Conservation (phyloP, 331 rosid species). For the Rhamnella rubrinervis region DNA sequence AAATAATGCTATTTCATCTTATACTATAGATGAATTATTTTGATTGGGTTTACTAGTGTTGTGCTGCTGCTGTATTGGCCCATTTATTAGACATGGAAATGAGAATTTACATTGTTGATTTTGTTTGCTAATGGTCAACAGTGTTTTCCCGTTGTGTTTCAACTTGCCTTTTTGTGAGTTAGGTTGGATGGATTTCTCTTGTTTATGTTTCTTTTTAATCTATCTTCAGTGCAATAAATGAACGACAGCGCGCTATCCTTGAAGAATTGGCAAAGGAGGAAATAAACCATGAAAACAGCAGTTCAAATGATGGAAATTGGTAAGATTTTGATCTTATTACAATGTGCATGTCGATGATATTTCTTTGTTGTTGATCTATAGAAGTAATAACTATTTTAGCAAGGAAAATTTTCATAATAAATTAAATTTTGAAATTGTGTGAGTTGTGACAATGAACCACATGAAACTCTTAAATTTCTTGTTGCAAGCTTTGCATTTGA, state of each 20-base stretch:
- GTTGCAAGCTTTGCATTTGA: too few species aligned
- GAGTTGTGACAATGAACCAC: not conserved
- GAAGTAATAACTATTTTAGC: not conserved
- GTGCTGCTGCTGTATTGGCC: too few species aligned
- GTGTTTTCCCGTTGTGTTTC: not conserved
- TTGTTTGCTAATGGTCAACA: not conserved
- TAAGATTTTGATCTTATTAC: conserved; percentile 24
- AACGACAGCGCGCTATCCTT: conserved; percentile 76
- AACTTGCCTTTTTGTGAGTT: not conserved
- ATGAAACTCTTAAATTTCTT: too few species aligned
- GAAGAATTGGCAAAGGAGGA: conserved; percentile 89
- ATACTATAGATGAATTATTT: too few species aligned
- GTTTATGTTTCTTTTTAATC: conserved; percentile 20
- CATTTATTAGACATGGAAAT: too few species aligned
- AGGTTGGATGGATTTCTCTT: conserved; percentile 26
- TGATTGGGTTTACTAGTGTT: too few species aligned
- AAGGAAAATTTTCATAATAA: too few species aligned
- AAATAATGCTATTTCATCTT: too few species aligned
- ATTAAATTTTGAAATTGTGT: not conserved
- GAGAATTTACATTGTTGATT: not conserved
- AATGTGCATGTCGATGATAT: not conserved
- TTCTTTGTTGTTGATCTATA: not conserved
- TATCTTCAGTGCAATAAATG: conserved; percentile 57
- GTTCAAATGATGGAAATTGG: conserved; percentile 63
- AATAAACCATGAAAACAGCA: conserved; percentile 48